Conservation (phyloP, 345 rosid genomes). For the Carallia brachiata region DNA sequence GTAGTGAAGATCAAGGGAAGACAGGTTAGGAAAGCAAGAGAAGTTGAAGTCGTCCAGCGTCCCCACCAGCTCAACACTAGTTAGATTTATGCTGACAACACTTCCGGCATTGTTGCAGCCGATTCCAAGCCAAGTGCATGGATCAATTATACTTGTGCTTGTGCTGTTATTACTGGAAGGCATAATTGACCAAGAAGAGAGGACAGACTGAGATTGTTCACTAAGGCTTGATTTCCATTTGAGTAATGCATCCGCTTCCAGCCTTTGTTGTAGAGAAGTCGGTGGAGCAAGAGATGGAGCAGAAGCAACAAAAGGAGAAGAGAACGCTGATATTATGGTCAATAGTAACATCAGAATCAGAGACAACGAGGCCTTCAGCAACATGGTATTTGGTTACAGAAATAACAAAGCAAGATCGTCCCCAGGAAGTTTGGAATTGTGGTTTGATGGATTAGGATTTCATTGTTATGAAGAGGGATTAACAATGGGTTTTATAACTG, state of each 20-base stretch:
- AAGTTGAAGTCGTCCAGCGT: conserved; percentile 26
- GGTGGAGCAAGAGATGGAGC: too few species aligned
- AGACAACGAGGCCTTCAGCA: too few species aligned
- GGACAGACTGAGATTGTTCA: conserved; percentile 1
- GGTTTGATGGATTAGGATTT: too few species aligned
- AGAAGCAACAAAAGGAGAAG: too few species aligned
- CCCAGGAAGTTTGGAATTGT: too few species aligned
- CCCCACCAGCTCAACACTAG: conserved; percentile 17
- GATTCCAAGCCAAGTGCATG: conserved; percentile 29
- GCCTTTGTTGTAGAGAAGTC: background rate
- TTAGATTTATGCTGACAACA: conserved; percentile 24
- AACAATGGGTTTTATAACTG: too few species aligned
- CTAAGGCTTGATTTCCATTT: conserved; percentile 11
- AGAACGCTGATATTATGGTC: too few species aligned
- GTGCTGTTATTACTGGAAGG: background rate
- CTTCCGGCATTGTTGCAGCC: conserved; percentile 11
- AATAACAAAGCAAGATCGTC: too few species aligned
- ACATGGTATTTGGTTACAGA: too few species aligned
- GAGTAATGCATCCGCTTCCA: conserved; percentile 12
- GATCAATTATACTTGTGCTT: background rate
- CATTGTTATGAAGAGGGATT: too few species aligned
- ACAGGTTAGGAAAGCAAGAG: conserved; percentile 25
- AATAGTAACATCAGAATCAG: too few species aligned
- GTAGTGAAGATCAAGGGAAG: conserved; percentile 19
- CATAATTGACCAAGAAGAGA: conserved; percentile 3